Evolutionary conservation across 1,139 yeast genomes (phyloP).

Genomic region (Sugiyamaella sp.): DNA sequence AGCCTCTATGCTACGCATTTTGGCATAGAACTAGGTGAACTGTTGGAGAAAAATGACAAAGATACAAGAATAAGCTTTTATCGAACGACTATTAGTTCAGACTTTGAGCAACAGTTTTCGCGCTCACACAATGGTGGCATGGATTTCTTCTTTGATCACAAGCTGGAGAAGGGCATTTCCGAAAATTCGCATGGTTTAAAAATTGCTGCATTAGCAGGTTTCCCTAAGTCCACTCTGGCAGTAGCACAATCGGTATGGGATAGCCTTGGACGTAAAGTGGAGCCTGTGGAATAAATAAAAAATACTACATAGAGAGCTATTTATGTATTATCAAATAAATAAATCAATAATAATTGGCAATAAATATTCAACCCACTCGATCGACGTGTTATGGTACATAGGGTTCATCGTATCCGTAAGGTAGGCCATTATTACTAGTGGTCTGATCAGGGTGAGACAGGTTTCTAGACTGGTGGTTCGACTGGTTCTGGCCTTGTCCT

Average conservation of each 20-base stretch:
- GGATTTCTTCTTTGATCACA: conserved; percentile 56
- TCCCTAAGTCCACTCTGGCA: conserved; percentile 63
- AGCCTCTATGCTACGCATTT: conserved; percentile 93
- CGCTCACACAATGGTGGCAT: conserved; percentile 21
- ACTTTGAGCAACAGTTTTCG: not conserved
- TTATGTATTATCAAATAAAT: not conserved
- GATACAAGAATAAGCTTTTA: conserved; percentile 10
- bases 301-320: not conserved
- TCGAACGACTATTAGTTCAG: conserved; percentile 36
- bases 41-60: conserved; percentile 41
- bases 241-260: conserved; percentile 33
- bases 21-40: conserved; percentile 63
- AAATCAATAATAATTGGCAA: conserved; percentile 1
- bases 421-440: conserved; percentile 2
- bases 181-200: conserved; percentile 80
- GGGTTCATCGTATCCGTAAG: conserved; percentile 15
- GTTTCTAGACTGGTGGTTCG: not conserved
- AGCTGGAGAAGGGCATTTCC: conserved; percentile 70
- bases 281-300: not conserved
- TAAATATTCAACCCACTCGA: not conserved
- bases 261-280: too few relatives aligned
- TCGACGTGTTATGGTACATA: conserved; percentile 11
- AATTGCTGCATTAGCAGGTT: conserved; percentile 83
- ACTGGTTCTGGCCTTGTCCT: not conserved
- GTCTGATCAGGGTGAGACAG: not conserved